phyloP scores from a whole-genome alignment of 306 rosid species.

The Quercus cerris region DNA sequence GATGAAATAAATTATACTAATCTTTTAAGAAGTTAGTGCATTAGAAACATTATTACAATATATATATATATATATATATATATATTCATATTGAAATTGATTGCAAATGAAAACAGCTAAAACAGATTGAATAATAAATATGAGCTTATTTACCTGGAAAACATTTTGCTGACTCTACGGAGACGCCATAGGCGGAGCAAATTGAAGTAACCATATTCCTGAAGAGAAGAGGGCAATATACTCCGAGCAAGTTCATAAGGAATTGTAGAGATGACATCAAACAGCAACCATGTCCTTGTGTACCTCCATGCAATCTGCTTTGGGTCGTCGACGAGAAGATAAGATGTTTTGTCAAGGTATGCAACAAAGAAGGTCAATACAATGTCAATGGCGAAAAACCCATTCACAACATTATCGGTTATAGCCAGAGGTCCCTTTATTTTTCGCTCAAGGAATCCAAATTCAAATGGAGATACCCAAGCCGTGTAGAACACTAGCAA shows the following conservation, averaged over 20 bases:
- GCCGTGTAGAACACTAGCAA: constrained; percentile 68
- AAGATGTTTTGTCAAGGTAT: constrained; percentile 54
- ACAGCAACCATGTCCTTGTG: constrained; percentile 52
- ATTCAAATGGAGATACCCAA: constrained; percentile 77
- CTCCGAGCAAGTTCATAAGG: constrained; percentile 49
- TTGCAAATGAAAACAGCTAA: neutral
- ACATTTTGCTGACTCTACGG: constrained; percentile 64
- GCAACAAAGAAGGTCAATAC: constrained; percentile 73
- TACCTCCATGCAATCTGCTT: constrained; percentile 54
- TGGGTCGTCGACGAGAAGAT: constrained; percentile 44
- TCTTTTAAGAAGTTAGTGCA: neutral
- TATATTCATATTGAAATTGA: neutral
- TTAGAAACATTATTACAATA: neutral
- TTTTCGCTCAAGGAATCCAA: constrained; percentile 50
- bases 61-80: neutral
- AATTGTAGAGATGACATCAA: constrained; percentile 60
- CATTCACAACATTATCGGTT: constrained; percentile 63
- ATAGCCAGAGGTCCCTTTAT: constrained; percentile 25
- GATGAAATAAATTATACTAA: neutral
- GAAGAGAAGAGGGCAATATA: constrained; percentile 30
- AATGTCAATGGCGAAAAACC: constrained; percentile 54
- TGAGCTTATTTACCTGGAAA: constrained; percentile 50
- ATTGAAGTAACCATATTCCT: constrained; percentile 58
- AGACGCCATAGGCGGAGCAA: constrained; percentile 90
- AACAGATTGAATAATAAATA: too few relatives aligned